Evolutionary conservation across 2,329 filamentous ascomycete genomes (phyloP).

Genomic region (Xylariaceae sp.): DNA sequence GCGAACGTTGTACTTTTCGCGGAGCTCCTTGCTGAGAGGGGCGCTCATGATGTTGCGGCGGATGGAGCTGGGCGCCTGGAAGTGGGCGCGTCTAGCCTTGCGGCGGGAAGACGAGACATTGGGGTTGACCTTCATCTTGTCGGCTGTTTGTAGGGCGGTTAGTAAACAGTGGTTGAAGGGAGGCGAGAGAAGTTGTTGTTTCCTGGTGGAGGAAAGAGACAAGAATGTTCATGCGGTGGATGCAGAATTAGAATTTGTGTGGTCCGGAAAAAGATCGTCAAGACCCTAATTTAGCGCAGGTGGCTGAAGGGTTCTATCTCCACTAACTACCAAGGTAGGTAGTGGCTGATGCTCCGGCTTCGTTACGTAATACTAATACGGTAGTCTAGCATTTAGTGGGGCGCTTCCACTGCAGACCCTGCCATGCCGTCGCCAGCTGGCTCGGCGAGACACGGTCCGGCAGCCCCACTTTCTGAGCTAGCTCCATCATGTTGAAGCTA

Average conservation of each 20-base stretch:
- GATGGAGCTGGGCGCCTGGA: conserved; percentile 86
- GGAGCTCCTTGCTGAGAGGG: conserved; percentile 90
- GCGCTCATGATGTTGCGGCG: conserved; percentile 97
- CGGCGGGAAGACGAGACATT: conserved; percentile 55
- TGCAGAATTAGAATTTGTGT: neutral
- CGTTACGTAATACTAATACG: neutral
- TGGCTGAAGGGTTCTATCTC: neutral
- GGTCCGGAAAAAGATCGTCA: conserved; percentile 18
- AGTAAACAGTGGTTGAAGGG: conserved; percentile 11
- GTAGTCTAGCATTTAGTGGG: neutral
- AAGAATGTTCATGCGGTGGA: conserved; percentile 15
- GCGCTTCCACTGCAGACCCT: neutral
- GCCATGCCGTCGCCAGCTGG: neutral
- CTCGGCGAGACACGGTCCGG: neutral
- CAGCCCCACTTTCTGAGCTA: conserved; percentile 7
- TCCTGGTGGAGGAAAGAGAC: conserved; percentile 7
- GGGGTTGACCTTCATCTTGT: conserved; percentile 32
- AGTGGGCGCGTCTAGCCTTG: conserved; percentile 99
- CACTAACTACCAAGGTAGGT: neutral
- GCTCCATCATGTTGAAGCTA: neutral
- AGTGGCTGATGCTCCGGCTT: neutral
- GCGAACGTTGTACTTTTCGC: conserved; percentile 98
- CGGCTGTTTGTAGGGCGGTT: conserved; percentile 18
- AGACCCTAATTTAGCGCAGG: conserved; percentile 23
- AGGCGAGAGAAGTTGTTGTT: conserved; percentile 13